Percentiles rank a stretch among this genome's conserved stretches.
These are phyloP conservation scores for Dunaliella primolecta DNA, from an alignment of 139 green algal genomes.

Conservation along the genomic window DNA sequence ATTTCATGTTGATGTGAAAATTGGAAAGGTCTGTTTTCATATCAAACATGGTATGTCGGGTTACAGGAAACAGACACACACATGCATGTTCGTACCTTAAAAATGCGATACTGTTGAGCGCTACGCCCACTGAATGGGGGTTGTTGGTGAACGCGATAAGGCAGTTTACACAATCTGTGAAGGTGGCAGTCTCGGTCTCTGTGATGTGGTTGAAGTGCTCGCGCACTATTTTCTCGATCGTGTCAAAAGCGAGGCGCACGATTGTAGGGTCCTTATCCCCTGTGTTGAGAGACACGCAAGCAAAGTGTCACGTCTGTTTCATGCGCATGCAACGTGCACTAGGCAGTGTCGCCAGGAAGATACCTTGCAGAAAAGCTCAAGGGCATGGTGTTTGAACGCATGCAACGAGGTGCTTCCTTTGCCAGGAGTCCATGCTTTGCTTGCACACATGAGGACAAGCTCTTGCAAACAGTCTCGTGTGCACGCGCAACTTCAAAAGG, in stretches of 20 bases:
- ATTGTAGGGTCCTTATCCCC: constrained; percentile 71
- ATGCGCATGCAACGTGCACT: too few species aligned
- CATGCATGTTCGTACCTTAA: constrained; percentile 54
- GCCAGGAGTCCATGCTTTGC: too few species aligned
- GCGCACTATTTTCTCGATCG: constrained; percentile 96
- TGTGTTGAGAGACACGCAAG: background rate
- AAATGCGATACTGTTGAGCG: constrained; percentile 96
- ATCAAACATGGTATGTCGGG: too few species aligned
- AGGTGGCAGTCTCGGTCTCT: constrained; percentile 95
- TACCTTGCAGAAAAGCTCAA: too few species aligned
- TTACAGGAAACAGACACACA: background rate
- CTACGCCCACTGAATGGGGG: constrained; percentile 88
- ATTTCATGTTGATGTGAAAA: too few species aligned
- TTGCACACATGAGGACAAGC: too few species aligned
- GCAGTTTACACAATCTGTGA: constrained; percentile 99
- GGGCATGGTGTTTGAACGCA: too few species aligned
- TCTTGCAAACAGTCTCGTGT: too few species aligned
- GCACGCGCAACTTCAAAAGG: too few species aligned
- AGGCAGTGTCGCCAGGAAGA: too few species aligned
- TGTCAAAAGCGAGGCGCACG: constrained; percentile 88
- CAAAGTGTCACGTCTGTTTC: background rate
- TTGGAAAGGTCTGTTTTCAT: too few species aligned
- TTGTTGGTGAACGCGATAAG: constrained; percentile 99
- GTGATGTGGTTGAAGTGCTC: constrained; percentile 98
- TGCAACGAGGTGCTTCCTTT: too few species aligned